Evolutionary conservation across 2,329 filamentous ascomycete species (phyloP), one percentile per base, ranked within the genome.

Genomic region (Penicillium hordei): DNA sequence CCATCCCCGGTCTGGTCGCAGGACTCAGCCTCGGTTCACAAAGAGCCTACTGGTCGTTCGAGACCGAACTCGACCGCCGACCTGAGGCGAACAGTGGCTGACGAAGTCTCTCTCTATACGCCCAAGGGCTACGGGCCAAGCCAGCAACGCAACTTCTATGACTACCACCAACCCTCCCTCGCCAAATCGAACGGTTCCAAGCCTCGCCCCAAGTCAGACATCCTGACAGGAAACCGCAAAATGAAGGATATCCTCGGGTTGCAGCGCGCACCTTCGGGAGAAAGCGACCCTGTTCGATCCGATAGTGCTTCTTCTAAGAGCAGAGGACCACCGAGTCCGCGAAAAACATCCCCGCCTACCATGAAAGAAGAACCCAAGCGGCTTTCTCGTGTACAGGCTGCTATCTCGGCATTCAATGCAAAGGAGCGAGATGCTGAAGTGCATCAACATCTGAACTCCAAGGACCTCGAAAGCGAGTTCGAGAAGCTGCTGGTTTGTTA

Each of bases 1-100:
- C 80, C 83, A 19, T 86, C 89, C 2, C 91, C 93, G 25, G 92
- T 93, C 55, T 96, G 90, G 81, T 85, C 89, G 15, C 88, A 94
- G 68, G 94, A 93, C 70, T 76, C 81, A 56, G 76, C 77, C 5
- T 72, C 73, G 39, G 67, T 71, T n/a, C 65, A 73, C 48, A 65
- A 72, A 51, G 70, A 72, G 40, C 61, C 67, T 5, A 36, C 49
- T 44, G 61, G 66, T 19, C 70, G 62, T 29, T 76, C 75, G 3
- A 77, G 75, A 55, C 78, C 77, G 21, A 64, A 61, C 45, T 66
- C 62, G 12, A 70, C 81, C 13, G 78, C 80, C 10, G 70, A 79
- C 38, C 77, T 78, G 58, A 73, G 74, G 21, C 69, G 76, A 38
- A 79, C 73, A 36, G 63, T 83, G 27, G 77, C 81, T 19, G 80